Conservation (phyloP, 2,329 filamentous ascomycete genomes). For the Cordyceps farinosa region DNA sequence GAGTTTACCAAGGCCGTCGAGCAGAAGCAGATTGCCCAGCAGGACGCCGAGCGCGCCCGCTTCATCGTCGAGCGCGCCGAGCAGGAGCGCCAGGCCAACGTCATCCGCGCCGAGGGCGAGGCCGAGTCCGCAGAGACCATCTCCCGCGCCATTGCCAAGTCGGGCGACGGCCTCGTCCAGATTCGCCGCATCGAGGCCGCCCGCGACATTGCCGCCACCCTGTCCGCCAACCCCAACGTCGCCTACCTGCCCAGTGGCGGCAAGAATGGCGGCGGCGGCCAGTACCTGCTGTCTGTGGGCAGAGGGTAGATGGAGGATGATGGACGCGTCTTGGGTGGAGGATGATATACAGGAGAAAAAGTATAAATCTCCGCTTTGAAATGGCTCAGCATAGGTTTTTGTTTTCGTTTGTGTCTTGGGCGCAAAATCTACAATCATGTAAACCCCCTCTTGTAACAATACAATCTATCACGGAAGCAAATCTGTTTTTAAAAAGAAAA, state of each 20-base stretch:
- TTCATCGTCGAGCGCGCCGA: conserved; percentile 99
- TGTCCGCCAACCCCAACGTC: conserved; percentile 89
- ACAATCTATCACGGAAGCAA: conserved; percentile 10
- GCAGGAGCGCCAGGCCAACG: conserved; percentile 97
- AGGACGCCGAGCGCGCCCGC: conserved; percentile 93
- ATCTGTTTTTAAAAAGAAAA: not conserved
- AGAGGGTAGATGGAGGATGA: conserved; percentile 30
- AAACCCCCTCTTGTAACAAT: conserved; percentile 21
- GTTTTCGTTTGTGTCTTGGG: conserved; percentile 22
- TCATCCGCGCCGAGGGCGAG: conserved; percentile 96
- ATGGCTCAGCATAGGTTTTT: not conserved
- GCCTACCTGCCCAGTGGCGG: conserved; percentile 86
- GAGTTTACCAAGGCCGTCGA: conserved; percentile 98
- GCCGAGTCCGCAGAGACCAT: conserved; percentile 96
- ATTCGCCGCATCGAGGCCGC: conserved; percentile 97
- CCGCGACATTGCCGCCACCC: conserved; percentile 87
- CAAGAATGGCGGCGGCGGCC: conserved; percentile 54
- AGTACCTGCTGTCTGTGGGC: conserved; percentile 52
- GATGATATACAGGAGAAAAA: conserved; percentile 21
- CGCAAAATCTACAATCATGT: conserved; percentile 25
- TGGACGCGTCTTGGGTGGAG: not conserved
- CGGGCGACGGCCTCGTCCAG: conserved; percentile 88
- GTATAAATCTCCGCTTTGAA: conserved; percentile 33
- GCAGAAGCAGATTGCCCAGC: conserved; percentile 99
- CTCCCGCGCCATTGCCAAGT: conserved; percentile 86